phyloP scores from a whole-genome alignment of 2,329 filamentous ascomycete species.

The Gliomastix tumulicola region DNA sequence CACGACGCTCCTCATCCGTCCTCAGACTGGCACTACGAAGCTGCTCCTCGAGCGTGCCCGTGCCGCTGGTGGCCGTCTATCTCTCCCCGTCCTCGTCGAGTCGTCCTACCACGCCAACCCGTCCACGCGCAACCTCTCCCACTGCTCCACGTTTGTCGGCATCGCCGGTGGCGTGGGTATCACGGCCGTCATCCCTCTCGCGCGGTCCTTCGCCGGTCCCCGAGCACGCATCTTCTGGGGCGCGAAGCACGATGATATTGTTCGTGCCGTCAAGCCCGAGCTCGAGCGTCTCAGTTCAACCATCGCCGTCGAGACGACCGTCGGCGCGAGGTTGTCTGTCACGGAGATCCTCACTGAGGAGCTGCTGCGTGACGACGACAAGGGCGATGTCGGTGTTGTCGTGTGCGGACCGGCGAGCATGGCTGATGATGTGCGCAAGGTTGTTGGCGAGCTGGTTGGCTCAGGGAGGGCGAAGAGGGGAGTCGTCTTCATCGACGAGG shows the following conservation, averaged over 20 bases:
- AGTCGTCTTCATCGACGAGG: slow-evolving; percentile 5
- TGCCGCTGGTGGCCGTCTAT: not conserved
- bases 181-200: slow-evolving; percentile 7
- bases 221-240: slow-evolving; percentile 11
- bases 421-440: slow-evolving; percentile 9
- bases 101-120: slow-evolving; percentile 12
- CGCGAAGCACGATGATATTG: slow-evolving; percentile 5
- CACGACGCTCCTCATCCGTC: slow-evolving; percentile 10
- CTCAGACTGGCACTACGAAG: slow-evolving; percentile 9
- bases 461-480: slow-evolving; percentile 1
- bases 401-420: slow-evolving; percentile 10
- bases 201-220: slow-evolving; percentile 4
- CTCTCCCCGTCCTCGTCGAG: slow-evolving; percentile 11
- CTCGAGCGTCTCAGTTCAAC: slow-evolving; percentile 4
- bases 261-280: slow-evolving; percentile 4
- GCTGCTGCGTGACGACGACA: not conserved
- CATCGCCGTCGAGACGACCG: slow-evolving; percentile 1
- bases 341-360: slow-evolving; percentile 4
- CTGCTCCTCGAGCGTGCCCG: slow-evolving; percentile 4
- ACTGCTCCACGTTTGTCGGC: slow-evolving; percentile 9
- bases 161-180: slow-evolving; percentile 10
- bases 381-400: slow-evolving; percentile 5
- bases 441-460: slow-evolving; percentile 5
- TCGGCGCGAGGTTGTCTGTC: slow-evolving; percentile 3
- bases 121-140: slow-evolving; percentile 4